These are phyloP conservation scores for Suhomyces emberorum DNA, from an alignment of 805 yeast genomes.

Conservation along the genomic window DNA sequence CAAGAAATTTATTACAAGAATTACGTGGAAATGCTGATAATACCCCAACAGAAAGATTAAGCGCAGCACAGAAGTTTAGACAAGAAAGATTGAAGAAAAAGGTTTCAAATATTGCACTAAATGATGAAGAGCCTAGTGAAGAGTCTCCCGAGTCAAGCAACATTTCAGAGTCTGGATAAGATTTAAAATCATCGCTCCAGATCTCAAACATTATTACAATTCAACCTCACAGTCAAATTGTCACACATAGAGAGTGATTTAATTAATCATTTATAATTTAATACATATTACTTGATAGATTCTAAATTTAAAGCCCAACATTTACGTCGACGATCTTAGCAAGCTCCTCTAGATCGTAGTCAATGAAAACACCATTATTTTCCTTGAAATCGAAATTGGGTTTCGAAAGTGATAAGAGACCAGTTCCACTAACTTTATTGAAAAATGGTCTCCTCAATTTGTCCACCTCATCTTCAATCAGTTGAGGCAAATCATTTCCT, in stretches of 20 bases:
- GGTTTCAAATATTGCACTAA: conserved; percentile 7
- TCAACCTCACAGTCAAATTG: too few species aligned
- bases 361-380: conserved; percentile 25
- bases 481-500: conserved; percentile 4
- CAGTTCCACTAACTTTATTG: conserved; percentile 40
- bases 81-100: conserved; percentile 34
- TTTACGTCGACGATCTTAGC: conserved; percentile 5
- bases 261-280: neutral
- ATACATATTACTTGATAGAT: neutral
- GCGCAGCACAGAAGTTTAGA: conserved; percentile 44
- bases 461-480: conserved; percentile 15
- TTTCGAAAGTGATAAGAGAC: conserved; percentile 32
- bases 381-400: conserved; percentile 31
- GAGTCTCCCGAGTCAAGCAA: too few species aligned
- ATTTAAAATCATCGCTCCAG: too few species aligned
- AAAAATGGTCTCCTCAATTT: conserved; percentile 31
- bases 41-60: conserved; percentile 24
- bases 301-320: conserved; percentile 1
- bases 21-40: conserved; percentile 39
- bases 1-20: conserved; percentile 60
- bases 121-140: too few species aligned
- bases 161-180: too few species aligned
- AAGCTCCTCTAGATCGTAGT: conserved; percentile 33
- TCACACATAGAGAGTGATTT: neutral
- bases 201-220: too few species aligned